Evolutionary conservation across 2,329 filamentous ascomycete genomes (phyloP), one percentile per base, ranked within the genome.

Genomic region (Eutypa lata): DNA sequence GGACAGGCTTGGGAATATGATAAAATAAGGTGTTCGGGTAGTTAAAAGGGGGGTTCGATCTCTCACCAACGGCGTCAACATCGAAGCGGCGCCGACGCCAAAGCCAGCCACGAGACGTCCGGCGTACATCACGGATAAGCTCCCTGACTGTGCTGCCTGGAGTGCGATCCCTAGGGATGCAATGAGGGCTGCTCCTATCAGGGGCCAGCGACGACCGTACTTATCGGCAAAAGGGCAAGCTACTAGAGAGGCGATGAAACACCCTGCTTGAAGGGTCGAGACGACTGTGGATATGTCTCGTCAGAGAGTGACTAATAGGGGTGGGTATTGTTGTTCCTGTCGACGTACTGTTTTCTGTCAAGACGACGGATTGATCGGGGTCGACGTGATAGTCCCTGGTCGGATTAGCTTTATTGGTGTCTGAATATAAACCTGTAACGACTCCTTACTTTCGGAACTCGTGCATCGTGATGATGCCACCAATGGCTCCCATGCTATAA

Each of bases 211-310:
- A 49, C 86, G 78, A 16, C 86, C 86, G 59, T 70, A 81, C 57
- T 65, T 70, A 59, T 84, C 81, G 5, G 81, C 75, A 31, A 47
- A 50, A 7, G 52, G 52, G 16, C 47, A 40, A 18, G 52, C 52
- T 22, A 81, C 56, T 56, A 89, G 75, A 53, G 83, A 83, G 35
- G 85, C 84, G 49, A 81, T 74, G 66, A 89, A 88, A 56, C 83
- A 87, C 48, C 86, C 86, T 42, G 80, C 85, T 69, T 89, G 86
- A 10, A 89, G 77, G 0, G 82, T 86, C n/a, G 84, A 87, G 26
- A 88, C 87, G 53, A 90, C 54, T 38, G 33, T 14, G 13, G 13
- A 13, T 43, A 4, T 33, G 11, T 50, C 18, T 28, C 7, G 26
- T 22, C 18, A 42, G 38, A 22, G 11, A 5, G 38, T 21, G 19